Percentiles rank a stretch among this genome's conserved stretches.
phyloP scores from a whole-genome alignment of 805 yeast genomes.

The Metschnikowia gelsemii region DNA sequence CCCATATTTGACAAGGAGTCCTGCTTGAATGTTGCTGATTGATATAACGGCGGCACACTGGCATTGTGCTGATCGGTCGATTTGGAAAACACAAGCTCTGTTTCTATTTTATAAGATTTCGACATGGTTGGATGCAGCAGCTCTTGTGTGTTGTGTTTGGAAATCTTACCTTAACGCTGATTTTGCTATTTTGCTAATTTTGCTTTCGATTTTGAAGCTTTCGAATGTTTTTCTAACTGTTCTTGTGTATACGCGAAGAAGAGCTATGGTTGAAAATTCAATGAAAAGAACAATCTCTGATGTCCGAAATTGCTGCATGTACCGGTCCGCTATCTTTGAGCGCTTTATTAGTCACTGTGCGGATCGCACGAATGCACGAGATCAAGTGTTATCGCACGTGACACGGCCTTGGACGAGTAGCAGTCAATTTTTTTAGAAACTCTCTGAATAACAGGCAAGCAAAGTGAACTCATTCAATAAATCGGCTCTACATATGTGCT shows the following conservation, averaged over 20 bases:
- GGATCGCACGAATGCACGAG: conserved; percentile 18
- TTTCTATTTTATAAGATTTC: conserved; percentile 55
- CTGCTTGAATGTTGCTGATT: conserved; percentile 93
- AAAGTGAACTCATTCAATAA: too few relatives aligned
- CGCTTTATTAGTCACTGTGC: conserved; percentile 10
- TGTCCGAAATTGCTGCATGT: neutral
- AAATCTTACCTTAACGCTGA: too few relatives aligned
- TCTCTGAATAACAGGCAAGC: too few relatives aligned
- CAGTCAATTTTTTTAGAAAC: too few relatives aligned
- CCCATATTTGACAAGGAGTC: conserved; percentile 71
- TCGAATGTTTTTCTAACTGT: too few relatives aligned
- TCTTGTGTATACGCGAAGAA: too few relatives aligned
- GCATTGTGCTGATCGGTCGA: conserved; percentile 71
- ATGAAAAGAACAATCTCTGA: conserved; percentile 1
- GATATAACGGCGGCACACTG: conserved; percentile 85
- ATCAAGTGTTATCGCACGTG: conserved; percentile 16
- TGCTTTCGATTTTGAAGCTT: too few relatives aligned
- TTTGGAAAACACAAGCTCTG: conserved; percentile 64
- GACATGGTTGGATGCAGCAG: conserved; percentile 9
- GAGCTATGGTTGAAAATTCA: too few relatives aligned
- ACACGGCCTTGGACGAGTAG: too few relatives aligned
- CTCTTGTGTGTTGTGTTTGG: too few relatives aligned
- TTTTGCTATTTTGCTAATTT: too few relatives aligned
- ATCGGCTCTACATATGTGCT: too few relatives aligned
- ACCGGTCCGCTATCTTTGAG: conserved; percentile 9